phyloP scores from a whole-genome alignment of 768 basidiomycete species.

The Multifurca ochricompacta region DNA sequence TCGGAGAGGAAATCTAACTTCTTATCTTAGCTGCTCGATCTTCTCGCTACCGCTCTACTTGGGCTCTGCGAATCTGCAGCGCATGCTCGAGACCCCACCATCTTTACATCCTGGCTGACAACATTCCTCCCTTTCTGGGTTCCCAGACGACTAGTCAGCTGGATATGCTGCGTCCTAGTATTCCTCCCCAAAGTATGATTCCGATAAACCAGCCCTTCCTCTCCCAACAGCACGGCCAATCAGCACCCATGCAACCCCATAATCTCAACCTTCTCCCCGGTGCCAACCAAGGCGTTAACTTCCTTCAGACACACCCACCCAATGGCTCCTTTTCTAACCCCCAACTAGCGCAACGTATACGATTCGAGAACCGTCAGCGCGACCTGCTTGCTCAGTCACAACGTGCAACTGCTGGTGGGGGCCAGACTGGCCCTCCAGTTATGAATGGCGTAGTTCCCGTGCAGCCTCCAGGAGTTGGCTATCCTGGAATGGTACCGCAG shows the following conservation, averaged over 20 bases:
- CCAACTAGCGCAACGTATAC: neutral
- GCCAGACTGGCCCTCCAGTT: conserved; percentile 6
- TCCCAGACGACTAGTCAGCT: conserved; percentile 44
- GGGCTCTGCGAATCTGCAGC: conserved; percentile 15
- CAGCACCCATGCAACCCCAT: conserved; percentile 30
- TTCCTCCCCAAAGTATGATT: conserved; percentile 33
- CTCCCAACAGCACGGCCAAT: conserved; percentile 34
- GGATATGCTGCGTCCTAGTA: conserved; percentile 44
- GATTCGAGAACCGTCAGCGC: neutral
- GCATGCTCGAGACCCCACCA: conserved; percentile 21
- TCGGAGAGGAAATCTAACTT: conserved; percentile 19
- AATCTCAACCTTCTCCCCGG: conserved; percentile 34
- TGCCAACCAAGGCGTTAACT: conserved; percentile 26
- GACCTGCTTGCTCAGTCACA: conserved; percentile 4
- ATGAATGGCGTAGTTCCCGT: conserved; percentile 19
- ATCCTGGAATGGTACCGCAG: conserved; percentile 5
- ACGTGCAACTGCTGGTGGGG: conserved; percentile 9
- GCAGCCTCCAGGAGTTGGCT: conserved; percentile 16
- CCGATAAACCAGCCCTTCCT: conserved; percentile 30
- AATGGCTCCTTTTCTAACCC: conserved; percentile 10
- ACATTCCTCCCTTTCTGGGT: conserved; percentile 13
- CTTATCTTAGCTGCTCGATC: conserved; percentile 21
- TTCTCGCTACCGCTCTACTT: conserved; percentile 18
- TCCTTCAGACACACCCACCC: conserved; percentile 26
- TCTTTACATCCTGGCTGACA: conserved; percentile 19